These are phyloP conservation scores for Harringtonia lauricola DNA, from an alignment of 2,329 filamentous ascomycete genomes.

Conservation along the genomic window DNA sequence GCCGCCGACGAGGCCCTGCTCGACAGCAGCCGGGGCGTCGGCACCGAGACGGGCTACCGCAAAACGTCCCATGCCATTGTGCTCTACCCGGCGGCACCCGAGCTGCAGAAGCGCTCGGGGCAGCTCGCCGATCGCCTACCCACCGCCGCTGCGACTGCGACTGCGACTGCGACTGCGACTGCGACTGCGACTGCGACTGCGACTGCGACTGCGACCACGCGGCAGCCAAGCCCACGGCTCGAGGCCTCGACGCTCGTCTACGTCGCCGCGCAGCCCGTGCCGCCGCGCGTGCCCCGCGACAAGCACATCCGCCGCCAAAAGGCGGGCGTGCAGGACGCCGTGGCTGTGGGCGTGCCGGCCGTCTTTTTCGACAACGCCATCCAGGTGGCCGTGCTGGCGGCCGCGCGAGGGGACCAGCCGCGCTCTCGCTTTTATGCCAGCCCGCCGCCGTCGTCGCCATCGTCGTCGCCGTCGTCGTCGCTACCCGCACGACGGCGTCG, in stretches of 20 bases:
- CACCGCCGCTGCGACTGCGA: too few relatives aligned
- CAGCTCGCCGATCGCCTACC: too few relatives aligned
- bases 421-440: too few relatives aligned
- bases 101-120: not conserved
- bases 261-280: conserved; percentile 21
- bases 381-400: too few relatives aligned
- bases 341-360: conserved; percentile 16
- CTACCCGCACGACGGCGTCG: too few relatives aligned
- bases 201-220: not conserved
- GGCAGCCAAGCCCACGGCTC: not conserved
- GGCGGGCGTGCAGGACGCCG: conserved; percentile 24
- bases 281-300: conserved; percentile 23
- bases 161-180: too few relatives aligned
- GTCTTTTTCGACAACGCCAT: not conserved
- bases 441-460: too few relatives aligned
- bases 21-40: conserved; percentile 29
- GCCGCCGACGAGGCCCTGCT: conserved; percentile 25
- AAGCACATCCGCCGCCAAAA: conserved; percentile 31
- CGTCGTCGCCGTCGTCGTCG: too few relatives aligned
- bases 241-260: conserved; percentile 26
- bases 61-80: conserved; percentile 23
- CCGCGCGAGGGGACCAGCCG: too few relatives aligned
- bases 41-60: conserved; percentile 26
- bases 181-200: conserved; percentile 7
- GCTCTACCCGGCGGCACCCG: conserved; percentile 20